Conservation (phyloP, 148 eudicot species). For the Camellia lanceoleosa region DNA sequence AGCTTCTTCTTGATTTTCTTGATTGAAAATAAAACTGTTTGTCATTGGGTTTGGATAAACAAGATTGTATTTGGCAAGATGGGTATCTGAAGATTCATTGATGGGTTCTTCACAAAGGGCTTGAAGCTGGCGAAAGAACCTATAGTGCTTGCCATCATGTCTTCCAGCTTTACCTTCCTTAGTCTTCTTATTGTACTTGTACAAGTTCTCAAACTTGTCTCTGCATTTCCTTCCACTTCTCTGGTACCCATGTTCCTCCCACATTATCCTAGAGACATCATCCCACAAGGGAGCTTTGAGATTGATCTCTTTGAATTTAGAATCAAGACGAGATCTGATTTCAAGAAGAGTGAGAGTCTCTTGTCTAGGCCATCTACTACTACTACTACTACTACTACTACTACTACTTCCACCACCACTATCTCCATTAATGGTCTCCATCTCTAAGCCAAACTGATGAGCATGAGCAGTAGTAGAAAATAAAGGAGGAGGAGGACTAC, state of each 20-base stretch:
- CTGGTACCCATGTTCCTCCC: slow-evolving; percentile 87
- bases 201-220: slow-evolving; percentile 88
- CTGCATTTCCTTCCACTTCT: slow-evolving; percentile 95
- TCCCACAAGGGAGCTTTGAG: slow-evolving; percentile 98
- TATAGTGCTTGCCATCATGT: slow-evolving; percentile 88
- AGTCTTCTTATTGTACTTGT: slow-evolving; percentile 96
- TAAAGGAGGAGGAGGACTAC: not conserved
- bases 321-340: slow-evolving; percentile 79
- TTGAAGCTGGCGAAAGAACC: slow-evolving; percentile 86
- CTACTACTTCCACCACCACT: slow-evolving; percentile 34
- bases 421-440: slow-evolving; percentile 11
- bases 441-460: not conserved
- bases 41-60: slow-evolving; percentile 10
- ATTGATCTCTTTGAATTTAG: slow-evolving; percentile 87
- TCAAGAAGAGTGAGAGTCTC: slow-evolving; percentile 83
- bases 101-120: slow-evolving; percentile 54
- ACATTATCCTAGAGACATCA: slow-evolving; percentile 94
- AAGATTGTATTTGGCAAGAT: not conserved
- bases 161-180: slow-evolving; percentile 94
- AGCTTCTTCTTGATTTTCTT: slow-evolving; percentile 22
- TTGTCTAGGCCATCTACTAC: slow-evolving; percentile 89
- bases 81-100: not conserved
- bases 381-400: too few species aligned
- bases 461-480: not conserved
- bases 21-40: not conserved